A percentile compares a stretch with the other conserved stretches of the same genome.
Evolutionary conservation across 2,329 filamentous ascomycete genomes (phyloP).

Genomic region (Fusarium piperis): DNA sequence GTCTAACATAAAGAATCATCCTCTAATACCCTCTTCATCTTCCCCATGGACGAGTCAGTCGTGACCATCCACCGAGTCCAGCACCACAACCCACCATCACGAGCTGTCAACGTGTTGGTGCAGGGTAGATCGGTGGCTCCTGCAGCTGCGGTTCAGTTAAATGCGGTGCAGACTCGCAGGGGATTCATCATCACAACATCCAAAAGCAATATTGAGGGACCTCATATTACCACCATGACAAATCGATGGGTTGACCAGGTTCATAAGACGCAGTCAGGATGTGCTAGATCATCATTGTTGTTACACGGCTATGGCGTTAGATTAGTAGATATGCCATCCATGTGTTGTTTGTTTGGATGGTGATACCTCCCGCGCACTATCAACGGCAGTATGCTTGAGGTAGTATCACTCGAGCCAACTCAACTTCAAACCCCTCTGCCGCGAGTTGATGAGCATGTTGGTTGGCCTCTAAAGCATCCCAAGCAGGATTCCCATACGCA

Average conservation of each 20-base stretch:
- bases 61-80: background rate
- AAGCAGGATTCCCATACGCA: background rate
- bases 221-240: background rate
- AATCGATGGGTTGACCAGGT: background rate
- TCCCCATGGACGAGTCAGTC: background rate
- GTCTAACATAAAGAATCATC: background rate
- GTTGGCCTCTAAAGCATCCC: background rate
- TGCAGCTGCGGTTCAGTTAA: constrained; percentile 8
- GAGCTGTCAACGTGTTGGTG: constrained; percentile 15
- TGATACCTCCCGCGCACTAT: background rate
- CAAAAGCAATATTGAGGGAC: background rate
- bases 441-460: background rate
- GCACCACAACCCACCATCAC: background rate
- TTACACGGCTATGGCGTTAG: background rate
- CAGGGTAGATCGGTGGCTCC: constrained; percentile 19
- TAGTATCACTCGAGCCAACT: background rate
- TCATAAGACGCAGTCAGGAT: background rate
- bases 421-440: background rate
- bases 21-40: background rate
- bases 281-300: background rate
- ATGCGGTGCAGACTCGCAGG: background rate
- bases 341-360: too few species aligned
- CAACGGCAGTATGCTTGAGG: background rate
- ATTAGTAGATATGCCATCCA: background rate
- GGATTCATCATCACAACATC: background rate